A percentile compares a stretch with the other conserved stretches of the same genome.
Conservation (phyloP, 2,329 filamentous ascomycete species). For the Grosmannia serpens region DNA sequence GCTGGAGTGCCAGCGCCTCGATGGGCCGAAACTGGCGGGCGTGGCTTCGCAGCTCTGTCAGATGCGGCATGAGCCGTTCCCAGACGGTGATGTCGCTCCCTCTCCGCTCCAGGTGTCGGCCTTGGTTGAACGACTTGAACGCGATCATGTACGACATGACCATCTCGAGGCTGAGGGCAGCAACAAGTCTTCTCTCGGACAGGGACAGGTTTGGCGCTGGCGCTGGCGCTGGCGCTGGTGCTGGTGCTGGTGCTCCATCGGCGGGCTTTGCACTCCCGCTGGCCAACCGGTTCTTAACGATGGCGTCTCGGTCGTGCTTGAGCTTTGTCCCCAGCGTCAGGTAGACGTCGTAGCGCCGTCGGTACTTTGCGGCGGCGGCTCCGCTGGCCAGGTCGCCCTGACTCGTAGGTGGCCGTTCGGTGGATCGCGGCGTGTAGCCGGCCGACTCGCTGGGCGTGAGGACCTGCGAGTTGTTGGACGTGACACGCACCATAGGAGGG, state of each 20-base stretch:
- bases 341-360: conserved; percentile 26
- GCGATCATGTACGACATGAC: conserved; percentile 41
- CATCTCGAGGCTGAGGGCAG: conserved; percentile 35
- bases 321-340: conserved; percentile 33
- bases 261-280: conserved; percentile 13
- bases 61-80: conserved; percentile 33
- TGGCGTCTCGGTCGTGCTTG: conserved; percentile 43
- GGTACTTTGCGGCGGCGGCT: conserved; percentile 18
- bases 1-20: conserved; percentile 28
- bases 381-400: conserved; percentile 16
- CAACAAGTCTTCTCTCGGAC: conserved; percentile 28
- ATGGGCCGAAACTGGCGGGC: conserved; percentile 23
- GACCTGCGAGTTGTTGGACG: conserved; percentile 40
- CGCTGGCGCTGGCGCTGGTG: background rate
- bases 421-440: conserved; percentile 28
- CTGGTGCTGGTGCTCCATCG: conserved; percentile 5
- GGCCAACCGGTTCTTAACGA: conserved; percentile 18
- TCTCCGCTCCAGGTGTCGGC: conserved; percentile 31
- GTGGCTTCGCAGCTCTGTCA: conserved; percentile 28
- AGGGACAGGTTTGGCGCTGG: conserved; percentile 11
- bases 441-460: conserved; percentile 37
- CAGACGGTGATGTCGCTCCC: conserved; percentile 29
- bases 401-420: conserved; percentile 26
- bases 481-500: conserved; percentile 39
- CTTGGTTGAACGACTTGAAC: conserved; percentile 37